These are phyloP conservation scores for Glarea lozoyensis DNA, from an alignment of 495 filamentous ascomycete genomes.

Conservation along the genomic window DNA sequence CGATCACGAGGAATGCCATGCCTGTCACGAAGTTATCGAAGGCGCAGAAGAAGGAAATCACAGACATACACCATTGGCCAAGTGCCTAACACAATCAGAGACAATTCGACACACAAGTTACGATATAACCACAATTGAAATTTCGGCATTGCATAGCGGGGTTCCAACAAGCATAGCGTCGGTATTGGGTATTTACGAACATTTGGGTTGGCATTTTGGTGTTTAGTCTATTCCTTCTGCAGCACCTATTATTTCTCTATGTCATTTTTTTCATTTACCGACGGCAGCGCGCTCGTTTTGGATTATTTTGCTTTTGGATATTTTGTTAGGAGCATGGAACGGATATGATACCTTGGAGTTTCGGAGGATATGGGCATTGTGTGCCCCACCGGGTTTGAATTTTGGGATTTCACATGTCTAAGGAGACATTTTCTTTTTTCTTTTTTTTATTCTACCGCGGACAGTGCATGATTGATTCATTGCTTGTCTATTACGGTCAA, in stretches of 20 bases:
- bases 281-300: not conserved
- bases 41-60: conserved; percentile 21
- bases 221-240: no score
- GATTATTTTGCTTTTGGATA: conserved; percentile 1
- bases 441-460: conserved; percentile 3
- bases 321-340: conserved; percentile 16
- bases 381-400: conserved; percentile 1
- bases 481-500: conserved; percentile 4
- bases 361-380: no score
- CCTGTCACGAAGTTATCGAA: conserved; percentile 23
- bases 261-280: no score
- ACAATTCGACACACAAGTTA: conserved; percentile 9
- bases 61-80: no score
- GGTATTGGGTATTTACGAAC: conserved; percentile 14
- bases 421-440: not conserved
- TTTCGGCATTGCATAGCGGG: conserved; percentile 18
- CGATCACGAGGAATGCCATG: conserved; percentile 19
- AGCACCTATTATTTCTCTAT: no score
- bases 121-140: conserved; percentile 6
- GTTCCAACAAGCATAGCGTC: conserved; percentile 20
- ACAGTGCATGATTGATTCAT: conserved; percentile 1
- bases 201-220: conserved; percentile 17
- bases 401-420: no score
- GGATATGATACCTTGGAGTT: conserved; percentile 22
- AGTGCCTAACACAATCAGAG: conserved; percentile 5